Percentiles rank a stretch among this genome's conserved stretches.
These are phyloP conservation scores for Xylaria nigripes DNA, from an alignment of 495 filamentous ascomycete genomes.

Conservation along the genomic window DNA sequence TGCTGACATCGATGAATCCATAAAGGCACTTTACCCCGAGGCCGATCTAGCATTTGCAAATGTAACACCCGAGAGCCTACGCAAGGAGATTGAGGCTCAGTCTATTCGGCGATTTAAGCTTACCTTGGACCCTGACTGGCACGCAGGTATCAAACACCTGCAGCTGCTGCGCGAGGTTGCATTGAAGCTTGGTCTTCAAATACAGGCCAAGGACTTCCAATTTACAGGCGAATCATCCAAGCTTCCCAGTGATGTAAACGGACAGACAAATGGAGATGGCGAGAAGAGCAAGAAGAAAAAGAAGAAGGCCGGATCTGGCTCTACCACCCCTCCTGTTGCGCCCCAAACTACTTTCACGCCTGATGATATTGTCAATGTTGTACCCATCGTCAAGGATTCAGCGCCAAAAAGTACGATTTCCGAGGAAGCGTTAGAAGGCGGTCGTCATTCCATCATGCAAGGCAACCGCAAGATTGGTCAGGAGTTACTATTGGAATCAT, in stretches of 20 bases:
- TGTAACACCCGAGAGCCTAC: conserved; percentile 62
- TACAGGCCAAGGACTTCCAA: conserved; percentile 71
- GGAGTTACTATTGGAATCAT: conserved; percentile 87
- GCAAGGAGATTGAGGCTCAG: conserved; percentile 62
- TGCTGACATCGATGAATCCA: conserved; percentile 64
- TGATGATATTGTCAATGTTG: conserved; percentile 84
- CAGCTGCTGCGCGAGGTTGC: conserved; percentile 86
- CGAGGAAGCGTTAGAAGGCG: conserved; percentile 92
- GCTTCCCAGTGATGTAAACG: conserved; percentile 25
- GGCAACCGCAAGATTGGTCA: conserved; percentile 93
- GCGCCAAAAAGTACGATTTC: conserved; percentile 80
- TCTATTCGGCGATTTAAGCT: conserved; percentile 66
- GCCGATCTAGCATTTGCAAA: conserved; percentile 76
- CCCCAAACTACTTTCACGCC: conserved; percentile 59
- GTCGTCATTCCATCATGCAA: conserved; percentile 87
- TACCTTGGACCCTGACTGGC: conserved; percentile 61
- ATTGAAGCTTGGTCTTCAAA: conserved; percentile 84
- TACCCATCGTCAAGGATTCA: conserved; percentile 90
- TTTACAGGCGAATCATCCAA: conserved; percentile 42
- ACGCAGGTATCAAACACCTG: conserved; percentile 54
- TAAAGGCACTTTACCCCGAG: conserved; percentile 69
- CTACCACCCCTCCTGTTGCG: conserved; percentile 41
- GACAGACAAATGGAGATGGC: conserved; percentile 23
- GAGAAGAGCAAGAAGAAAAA: conserved; percentile 63
- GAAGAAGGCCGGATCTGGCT: conserved; percentile 54